Base-by-base conservation (phyloP, 2,329 filamentous ascomycete genomes). In the Penicillium decumbens region DNA sequence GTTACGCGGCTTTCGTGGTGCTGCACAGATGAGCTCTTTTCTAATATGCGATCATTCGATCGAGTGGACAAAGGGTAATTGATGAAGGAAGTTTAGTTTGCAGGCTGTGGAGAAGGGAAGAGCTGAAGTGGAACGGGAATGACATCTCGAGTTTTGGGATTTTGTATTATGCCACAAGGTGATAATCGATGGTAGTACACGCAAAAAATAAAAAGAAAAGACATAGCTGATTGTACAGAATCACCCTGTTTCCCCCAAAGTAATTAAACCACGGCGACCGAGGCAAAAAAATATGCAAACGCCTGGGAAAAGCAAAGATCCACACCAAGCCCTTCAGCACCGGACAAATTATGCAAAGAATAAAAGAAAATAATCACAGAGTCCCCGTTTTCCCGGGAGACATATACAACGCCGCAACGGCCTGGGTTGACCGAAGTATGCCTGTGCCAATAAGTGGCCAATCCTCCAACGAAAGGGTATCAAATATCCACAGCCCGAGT, bases 301-400 rank as follows among this genome's bases (percentile, higher is more conserved):
- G 50, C 59, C 58, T 37, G 43, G 29, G 54, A 51, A 59, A 18
- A 63, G 54, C 63, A 65, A 51, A 58, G 53, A 55, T 42, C 53
- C 60, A 51, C 59, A 57, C 63, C 60, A 59, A 59, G 54, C 52
- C 53, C 44, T 44, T 48, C 53, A 41, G 49, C 57, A 53, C 54
- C 55, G 49, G 33, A 52, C 56, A 60, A 59, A 61, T 59, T 61
- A 61, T 61, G 59, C 59, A 61, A 61, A 57, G 40, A 60, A 53
- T 48, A 57, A 38, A 37, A 46, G 37, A 45, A 44, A 40, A 47
- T 42, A 42, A 47, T 52, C 51, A 50, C 51, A 51, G 47, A 51
- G 35, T 55, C 55, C 49, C 52, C 56, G 37, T 41, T 46, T 27
- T 24, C 35, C 46, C 43, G 28, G 33, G 50, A 58, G 57, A 59